Base-by-base conservation (phyloP, 2,329 filamentous ascomycete species). In the Atkinsonella texensis region DNA sequence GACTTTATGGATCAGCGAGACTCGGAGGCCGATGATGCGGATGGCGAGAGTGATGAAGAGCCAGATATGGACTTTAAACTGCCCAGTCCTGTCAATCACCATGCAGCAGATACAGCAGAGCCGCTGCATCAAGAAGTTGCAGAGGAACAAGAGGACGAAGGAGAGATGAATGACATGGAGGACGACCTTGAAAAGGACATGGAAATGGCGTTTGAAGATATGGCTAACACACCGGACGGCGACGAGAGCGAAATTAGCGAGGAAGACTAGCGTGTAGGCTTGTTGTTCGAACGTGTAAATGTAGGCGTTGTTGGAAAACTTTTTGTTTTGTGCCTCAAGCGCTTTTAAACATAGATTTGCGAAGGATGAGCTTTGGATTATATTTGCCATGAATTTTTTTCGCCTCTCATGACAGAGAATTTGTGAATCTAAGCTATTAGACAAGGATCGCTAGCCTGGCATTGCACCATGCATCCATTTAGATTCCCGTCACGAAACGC, bases 191-290 rank as follows among this genome's bases (percentile, higher is more conserved):
- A 77, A 53, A 76, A 77, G 59, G 71, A 75, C 31, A 63, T 82
- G 41, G 77, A 77, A 50, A 76, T 74, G 20, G 66, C 66, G 1
- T 67, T 68, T 59, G 66, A 65, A 49, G 77, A 81, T 58, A 69
- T 83, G 62, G 77, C 79, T 57, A 76, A 76, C 38, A 74, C 69
- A 54, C 69, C 73, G 31, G 35, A 41, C 2, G 49, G 28, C 10
- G 78, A 80, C 49, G 80, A 84, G 63, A 84, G 80, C 57, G 79
- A 82, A 58, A 80, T 84, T 50, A 84, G 81, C 57, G 81, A 84
- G 62, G 81, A 84, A 62, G 81, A 84, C 61, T 84, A 44, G 18
- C 28, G n/a, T 20, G 43, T 38, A 33, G 47, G 40, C 28, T 41
- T 45, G 46, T 46, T 15, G 31, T 44, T 28, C 17, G 43, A 18